These are phyloP conservation scores for Brasenia schreberi DNA, from an alignment of 164 flowering plant genomes.

Conservation along the genomic window DNA sequence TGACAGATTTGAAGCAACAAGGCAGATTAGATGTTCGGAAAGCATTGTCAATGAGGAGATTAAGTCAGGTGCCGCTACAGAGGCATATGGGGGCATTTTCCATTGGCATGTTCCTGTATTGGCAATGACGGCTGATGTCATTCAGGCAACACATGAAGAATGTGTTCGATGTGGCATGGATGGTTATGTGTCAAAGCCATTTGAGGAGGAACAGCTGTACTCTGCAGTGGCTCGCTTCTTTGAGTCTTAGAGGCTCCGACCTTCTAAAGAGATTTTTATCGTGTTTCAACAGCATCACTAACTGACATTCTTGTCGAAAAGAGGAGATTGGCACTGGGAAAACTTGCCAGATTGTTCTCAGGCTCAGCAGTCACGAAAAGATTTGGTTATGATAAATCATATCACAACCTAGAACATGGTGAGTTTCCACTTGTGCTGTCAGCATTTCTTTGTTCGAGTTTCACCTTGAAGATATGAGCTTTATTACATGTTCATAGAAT, in stretches of 20 bases:
- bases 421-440: background rate
- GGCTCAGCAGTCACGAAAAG: background rate
- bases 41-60: constrained; percentile 30
- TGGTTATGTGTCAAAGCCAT: constrained; percentile 83
- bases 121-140: constrained; percentile 96
- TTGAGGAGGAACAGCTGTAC: constrained; percentile 73
- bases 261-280: constrained; percentile 2
- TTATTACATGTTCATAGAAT: background rate
- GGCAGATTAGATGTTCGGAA: constrained; percentile 44
- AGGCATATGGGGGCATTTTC: constrained; percentile 17
- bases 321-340: too few species aligned
- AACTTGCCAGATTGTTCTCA: background rate
- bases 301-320: background rate
- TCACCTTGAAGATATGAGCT: background rate
- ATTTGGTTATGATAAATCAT: too few species aligned
- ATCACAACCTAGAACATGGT: background rate
- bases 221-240: constrained; percentile 58
- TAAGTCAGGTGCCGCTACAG: constrained; percentile 35
- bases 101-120: constrained; percentile 78
- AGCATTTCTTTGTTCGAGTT: background rate
- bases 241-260: constrained; percentile 22
- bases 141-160: constrained; percentile 60
- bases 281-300: background rate
- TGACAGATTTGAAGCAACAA: constrained; percentile 78
- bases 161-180: constrained; percentile 81